A percentile compares a stretch with the other conserved stretches of the same genome.
Evolutionary conservation across 2,329 filamentous ascomycete genomes (phyloP).

Genomic region (Ophiostoma quercus): DNA sequence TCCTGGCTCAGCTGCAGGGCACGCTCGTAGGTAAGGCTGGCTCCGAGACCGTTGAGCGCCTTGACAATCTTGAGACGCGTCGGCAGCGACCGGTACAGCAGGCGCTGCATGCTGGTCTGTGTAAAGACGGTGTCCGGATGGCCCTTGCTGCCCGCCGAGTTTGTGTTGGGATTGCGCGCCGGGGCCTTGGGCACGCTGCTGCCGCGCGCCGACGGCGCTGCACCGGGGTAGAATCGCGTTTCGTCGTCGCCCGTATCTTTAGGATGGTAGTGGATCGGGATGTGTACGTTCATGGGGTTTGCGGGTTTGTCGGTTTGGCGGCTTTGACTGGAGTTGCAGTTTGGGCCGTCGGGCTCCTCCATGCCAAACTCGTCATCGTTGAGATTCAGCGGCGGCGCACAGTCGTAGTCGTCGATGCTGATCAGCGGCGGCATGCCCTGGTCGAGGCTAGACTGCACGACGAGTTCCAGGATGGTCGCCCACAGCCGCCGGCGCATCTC

Average conservation of each 20-base stretch:
- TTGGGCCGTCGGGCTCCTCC: neutral
- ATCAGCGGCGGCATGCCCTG: conserved; percentile 48
- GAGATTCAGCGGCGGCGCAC: conserved; percentile 45
- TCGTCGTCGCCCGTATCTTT: neutral
- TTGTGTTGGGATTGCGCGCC: neutral
- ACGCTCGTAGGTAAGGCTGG: conserved; percentile 26
- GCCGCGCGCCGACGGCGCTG: neutral
- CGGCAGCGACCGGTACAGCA: conserved; percentile 27
- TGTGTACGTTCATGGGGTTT: conserved; percentile 10
- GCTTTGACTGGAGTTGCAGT: neutral
- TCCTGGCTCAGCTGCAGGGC: conserved; percentile 27
- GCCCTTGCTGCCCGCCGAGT: neutral
- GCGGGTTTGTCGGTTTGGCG: neutral
- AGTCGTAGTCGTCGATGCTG: conserved; percentile 45
- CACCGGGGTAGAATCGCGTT: neutral
- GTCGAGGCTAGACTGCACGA: conserved; percentile 48
- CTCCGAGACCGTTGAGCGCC: conserved; percentile 26
- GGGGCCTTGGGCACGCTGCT: neutral
- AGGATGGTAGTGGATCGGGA: conserved; percentile 1
- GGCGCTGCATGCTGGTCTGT: conserved; percentile 29
- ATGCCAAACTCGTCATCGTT: conserved; percentile 49
- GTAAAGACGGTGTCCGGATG: conserved; percentile 24
- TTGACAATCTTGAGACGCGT: conserved; percentile 25
- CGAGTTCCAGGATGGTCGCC: conserved; percentile 52
- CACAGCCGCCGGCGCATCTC: conserved; percentile 54